Conservation (phyloP, 495 filamentous ascomycete genomes). For the Opeltia flavorubescens region DNA sequence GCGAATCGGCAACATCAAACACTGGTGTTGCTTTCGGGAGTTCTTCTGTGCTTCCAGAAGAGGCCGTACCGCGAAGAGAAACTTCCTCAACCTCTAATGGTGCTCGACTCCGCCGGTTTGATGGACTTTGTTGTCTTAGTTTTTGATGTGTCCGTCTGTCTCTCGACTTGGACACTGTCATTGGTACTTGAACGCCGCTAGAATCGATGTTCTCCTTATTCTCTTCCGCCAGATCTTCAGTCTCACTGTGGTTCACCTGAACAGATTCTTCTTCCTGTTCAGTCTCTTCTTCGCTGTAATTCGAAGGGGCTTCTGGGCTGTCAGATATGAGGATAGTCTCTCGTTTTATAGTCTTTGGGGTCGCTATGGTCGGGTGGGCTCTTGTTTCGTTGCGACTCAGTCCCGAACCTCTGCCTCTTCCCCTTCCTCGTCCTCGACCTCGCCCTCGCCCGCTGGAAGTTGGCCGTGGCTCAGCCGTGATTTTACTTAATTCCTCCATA, state of each 20-base stretch:
- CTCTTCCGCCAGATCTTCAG: slow-evolving; percentile 27
- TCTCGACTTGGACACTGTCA: slow-evolving; percentile 18
- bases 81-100: neutral
- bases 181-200: slow-evolving; percentile 9
- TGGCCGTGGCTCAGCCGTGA: slow-evolving; percentile 25
- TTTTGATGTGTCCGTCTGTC: slow-evolving; percentile 20
- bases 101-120: neutral
- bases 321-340: slow-evolving; percentile 13
- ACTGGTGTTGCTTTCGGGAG: slow-evolving; percentile 16
- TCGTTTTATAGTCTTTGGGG: neutral
- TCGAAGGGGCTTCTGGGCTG: slow-evolving; percentile 9
- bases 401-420: slow-evolving; percentile 4
- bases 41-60: neutral
- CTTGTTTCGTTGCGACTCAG: neutral
- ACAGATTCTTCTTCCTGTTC: slow-evolving; percentile 32
- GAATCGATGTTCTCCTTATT: slow-evolving; percentile 34
- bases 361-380: neutral
- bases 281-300: slow-evolving; percentile 36
- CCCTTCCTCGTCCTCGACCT: slow-evolving; percentile 2
- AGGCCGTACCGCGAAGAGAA: neutral
- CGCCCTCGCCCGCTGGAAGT: slow-evolving; percentile 1
- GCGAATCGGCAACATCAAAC: slow-evolving; percentile 34
- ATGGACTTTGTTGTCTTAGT: slow-evolving; percentile 18
- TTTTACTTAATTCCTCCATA: slow-evolving; percentile 25
- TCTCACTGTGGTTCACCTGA: slow-evolving; percentile 19